A percentile compares a stretch with the other conserved stretches of the same genome.
phyloP scores from a whole-genome alignment of 805 yeast genomes.

The Hanseniaspora mollemarum region DNA sequence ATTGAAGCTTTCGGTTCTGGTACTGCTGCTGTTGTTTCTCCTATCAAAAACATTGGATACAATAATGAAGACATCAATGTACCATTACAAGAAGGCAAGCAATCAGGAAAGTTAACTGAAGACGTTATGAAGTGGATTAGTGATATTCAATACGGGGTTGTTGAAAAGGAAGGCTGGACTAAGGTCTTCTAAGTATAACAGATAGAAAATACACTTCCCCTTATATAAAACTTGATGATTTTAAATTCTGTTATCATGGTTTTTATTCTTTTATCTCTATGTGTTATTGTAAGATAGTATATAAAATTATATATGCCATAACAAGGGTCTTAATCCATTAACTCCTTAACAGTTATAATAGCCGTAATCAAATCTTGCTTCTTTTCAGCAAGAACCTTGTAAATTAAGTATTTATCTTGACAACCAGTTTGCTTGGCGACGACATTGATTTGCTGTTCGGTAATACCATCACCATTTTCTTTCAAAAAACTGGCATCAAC shows the following conservation, averaged over 20 bases:
- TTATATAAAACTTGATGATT: too few relatives aligned
- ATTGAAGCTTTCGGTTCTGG: constrained; percentile 96
- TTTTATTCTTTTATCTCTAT: too few relatives aligned
- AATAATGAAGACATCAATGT: constrained; percentile 59
- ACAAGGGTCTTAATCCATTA: background rate
- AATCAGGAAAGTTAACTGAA: constrained; percentile 67
- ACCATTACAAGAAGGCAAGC: constrained; percentile 70
- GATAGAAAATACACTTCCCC: background rate
- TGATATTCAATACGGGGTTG: constrained; percentile 81
- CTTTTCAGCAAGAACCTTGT: constrained; percentile 10
- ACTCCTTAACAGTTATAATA: constrained; percentile 11
- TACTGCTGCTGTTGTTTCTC: constrained; percentile 94
- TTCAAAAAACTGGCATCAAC: constrained; percentile 9
- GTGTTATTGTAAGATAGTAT: background rate
- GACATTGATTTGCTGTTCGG: constrained; percentile 12
- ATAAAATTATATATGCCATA: background rate
- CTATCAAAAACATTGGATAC: constrained; percentile 80
- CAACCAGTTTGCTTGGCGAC: constrained; percentile 14
- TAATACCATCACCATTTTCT: constrained; percentile 12
- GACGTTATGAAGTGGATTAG: constrained; percentile 75
- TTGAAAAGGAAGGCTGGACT: constrained; percentile 47
- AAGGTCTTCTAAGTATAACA: constrained; percentile 24
- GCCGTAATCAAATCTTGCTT: constrained; percentile 10
- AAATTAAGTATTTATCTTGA: constrained; percentile 11
- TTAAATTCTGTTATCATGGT: too few relatives aligned